Conservation (phyloP, 2,329 filamentous ascomycete genomes). For the Phoma herbarum region DNA sequence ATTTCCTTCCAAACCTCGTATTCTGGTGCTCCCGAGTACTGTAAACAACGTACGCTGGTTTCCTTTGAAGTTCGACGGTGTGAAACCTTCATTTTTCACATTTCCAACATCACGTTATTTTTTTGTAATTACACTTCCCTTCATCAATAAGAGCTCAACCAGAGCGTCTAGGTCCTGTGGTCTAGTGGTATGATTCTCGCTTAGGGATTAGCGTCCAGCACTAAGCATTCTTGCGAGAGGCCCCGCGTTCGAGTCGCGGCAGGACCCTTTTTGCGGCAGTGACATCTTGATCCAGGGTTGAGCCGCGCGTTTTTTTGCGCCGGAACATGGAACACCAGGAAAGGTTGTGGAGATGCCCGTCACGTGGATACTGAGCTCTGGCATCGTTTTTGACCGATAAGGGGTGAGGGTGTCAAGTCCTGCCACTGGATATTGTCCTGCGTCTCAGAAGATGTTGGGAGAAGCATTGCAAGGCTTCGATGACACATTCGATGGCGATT, state of each 20-base stretch:
- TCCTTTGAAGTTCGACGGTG: background rate
- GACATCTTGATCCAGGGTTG: background rate
- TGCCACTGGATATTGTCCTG: background rate
- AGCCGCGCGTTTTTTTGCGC: background rate
- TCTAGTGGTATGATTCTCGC: constrained; percentile 6
- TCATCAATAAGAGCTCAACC: background rate
- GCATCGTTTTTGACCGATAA: background rate
- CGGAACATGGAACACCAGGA: background rate
- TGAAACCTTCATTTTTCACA: background rate
- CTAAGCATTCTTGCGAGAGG: constrained; percentile 1
- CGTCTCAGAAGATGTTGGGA: background rate
- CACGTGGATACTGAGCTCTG: background rate
- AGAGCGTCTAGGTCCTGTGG: constrained; percentile 3
- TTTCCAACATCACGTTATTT: background rate
- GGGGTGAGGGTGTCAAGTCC: background rate
- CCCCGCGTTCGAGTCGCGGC: constrained; percentile 5
- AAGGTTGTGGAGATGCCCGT: background rate
- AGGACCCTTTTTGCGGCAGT: background rate
- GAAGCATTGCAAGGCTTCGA: background rate
- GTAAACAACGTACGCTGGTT: background rate
- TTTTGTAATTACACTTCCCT: background rate
- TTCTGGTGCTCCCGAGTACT: background rate
- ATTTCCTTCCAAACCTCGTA: background rate
- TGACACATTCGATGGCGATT: background rate
- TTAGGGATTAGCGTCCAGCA: background rate